Evolutionary conservation across 164 flowering plant genomes (phyloP), one percentile per base, ranked within the genome.

Genomic region (grape (Vitis vinifera)): DNA sequence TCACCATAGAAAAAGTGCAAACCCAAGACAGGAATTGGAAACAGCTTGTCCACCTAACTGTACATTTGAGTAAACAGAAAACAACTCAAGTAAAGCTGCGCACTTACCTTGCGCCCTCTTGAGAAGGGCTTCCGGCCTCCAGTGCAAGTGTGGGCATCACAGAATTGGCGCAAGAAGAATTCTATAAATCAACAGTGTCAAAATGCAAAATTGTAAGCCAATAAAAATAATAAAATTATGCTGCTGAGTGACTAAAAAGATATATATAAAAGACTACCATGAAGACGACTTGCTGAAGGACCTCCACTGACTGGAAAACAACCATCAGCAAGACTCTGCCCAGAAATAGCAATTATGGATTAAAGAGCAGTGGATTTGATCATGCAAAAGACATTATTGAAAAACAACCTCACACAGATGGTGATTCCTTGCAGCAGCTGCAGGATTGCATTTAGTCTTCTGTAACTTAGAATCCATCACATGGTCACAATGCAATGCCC

Each of bases 401-500:
- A 50, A 71, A 23, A 30, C 71, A 72, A 91, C 98, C 94, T 93
- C 97, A 76, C 98, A 93, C 55, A 89, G 76, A 79, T 86, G 98
- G 17, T 62, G 77, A 72, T 93, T 93, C 73, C 84, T 87, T 53
- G 88, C 84, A 72, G 92, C 88, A 62, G 94, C 97, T 52, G 98
- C 94, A 70, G 94, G 92, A 77, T 91, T 93, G 83, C 98, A 93
- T 77, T 88, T 91, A 8, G 74, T 74, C 76, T 90, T 91, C 19
- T 56, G 83, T 52, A 74, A 60, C 65, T 72, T 76, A 53, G 83
- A 72, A 30, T 84, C 80, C 80, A 83, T 79, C 44, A 81, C 75
- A 48, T 62, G 81, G 71, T 91, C 94, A 80, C 98, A 93, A 73
- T 91, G 97, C 77, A 93, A 72, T 52, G 97, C 97, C 51, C 97